A percentile compares a stretch with the other conserved stretches of the same genome.
phyloP scores from a whole-genome alignment of 768 basidiomycete genomes.

The Suillus hirtellus region DNA sequence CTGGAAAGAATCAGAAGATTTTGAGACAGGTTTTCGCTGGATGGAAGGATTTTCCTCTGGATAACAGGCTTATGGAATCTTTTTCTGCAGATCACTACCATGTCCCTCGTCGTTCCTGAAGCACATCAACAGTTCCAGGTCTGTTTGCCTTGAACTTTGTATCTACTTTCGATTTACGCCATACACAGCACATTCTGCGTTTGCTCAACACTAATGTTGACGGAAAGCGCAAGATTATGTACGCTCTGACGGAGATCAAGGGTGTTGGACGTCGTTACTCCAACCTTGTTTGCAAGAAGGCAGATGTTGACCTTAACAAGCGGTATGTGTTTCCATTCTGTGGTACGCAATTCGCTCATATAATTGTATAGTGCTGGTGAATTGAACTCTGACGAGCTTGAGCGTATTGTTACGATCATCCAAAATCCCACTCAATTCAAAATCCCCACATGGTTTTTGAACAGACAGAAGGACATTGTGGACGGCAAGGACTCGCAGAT shows the following conservation, averaged over 20 bases:
- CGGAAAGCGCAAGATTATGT: slow-evolving; percentile 99
- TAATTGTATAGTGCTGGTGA: slow-evolving; percentile 80
- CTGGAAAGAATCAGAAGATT: background rate
- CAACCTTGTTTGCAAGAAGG: slow-evolving; percentile 99
- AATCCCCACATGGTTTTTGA: slow-evolving; percentile 99
- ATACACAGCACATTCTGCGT: slow-evolving; percentile 91
- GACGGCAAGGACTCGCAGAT: slow-evolving; percentile 98
- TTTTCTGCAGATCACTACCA: slow-evolving; percentile 36
- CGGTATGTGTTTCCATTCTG: slow-evolving; percentile 59
- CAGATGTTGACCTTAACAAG: slow-evolving; percentile 98
- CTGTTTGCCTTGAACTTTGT: slow-evolving; percentile 18
- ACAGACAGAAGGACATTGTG: slow-evolving; percentile 97
- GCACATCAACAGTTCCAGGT: slow-evolving; percentile 95
- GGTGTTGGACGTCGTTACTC: slow-evolving; percentile 99
- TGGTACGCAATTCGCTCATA: slow-evolving; percentile 11
- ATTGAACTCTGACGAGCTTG: slow-evolving; percentile 98
- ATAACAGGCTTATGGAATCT: background rate
- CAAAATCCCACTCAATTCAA: slow-evolving; percentile 99
- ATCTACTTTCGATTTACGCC: background rate
- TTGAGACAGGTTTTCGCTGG: slow-evolving; percentile 16
- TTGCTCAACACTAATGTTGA: slow-evolving; percentile 99
- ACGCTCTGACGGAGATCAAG: slow-evolving; percentile 99
- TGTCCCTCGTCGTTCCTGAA: slow-evolving; percentile 98
- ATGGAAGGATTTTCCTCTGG: slow-evolving; percentile 17
- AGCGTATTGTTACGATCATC: slow-evolving; percentile 98